Base-by-base conservation (phyloP, 345 rosid species). In the Mangifera indica region DNA sequence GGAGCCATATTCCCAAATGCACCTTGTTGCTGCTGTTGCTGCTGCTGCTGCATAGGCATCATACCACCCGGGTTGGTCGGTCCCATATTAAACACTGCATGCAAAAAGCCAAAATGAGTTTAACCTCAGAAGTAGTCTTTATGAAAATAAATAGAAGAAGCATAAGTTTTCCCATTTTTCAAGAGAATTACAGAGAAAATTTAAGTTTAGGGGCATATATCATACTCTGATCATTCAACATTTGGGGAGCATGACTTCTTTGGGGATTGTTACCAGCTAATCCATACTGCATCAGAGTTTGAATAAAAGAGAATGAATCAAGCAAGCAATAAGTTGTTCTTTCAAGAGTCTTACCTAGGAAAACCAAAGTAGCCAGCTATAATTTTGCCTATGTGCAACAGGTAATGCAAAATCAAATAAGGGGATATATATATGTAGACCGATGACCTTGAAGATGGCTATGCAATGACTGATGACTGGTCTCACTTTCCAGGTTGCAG, bases 71-170 rank as follows among this genome's bases (percentile, higher is more conserved):
- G 79, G 80, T 81, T 88, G 11, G 89, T 82, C 3, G 76, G 80
- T 66, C 95, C 90, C 87, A 88, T 95, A 79, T 81, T 89, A 72
- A 84, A 92, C 91, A 90, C 99, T 94, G 85, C 76, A 83, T 75
- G 40, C 61, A 79, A 70, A 74, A 78, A 12, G 11, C 40, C 26
- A 12, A 57, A 58, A 13, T 26, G 7, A 13, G 40, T 18, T 69
- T 57, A 67, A 40, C 72, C 13, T 32, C 12, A 32, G n/a, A 62
- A 61, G 14, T 52, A 14, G 29, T 61, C 52, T 21, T 14, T 9
- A 17, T 7, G 59, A 21, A 2, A 13, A 21, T 32, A 60, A 32
- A 45, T 60, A 44, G 22, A n/a, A 12, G 29, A 53, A 66, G 64
- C 21, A 58, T 42, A 56, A 32, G 40, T 18, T 49, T 65, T 55